Evolutionary conservation across 2,329 filamentous ascomycete species (phyloP).

Genomic region (Sporothrix euskadiensis): DNA sequence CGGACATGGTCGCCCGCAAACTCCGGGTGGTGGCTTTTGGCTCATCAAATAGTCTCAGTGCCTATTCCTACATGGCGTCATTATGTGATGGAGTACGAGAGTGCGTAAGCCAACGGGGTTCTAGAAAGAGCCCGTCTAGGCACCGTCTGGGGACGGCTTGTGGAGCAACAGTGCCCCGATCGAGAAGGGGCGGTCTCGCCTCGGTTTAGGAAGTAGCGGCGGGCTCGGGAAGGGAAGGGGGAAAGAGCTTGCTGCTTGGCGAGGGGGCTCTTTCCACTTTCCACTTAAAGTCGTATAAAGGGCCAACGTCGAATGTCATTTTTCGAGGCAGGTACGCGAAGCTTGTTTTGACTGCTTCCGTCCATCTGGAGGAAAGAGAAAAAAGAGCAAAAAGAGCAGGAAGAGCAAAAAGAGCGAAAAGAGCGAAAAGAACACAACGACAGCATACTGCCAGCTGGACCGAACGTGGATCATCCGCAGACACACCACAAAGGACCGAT

Average conservation of each 20-base stretch:
- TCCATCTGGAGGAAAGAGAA: neutral
- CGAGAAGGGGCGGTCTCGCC: neutral
- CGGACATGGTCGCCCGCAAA: conserved; percentile 16
- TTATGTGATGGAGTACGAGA: neutral
- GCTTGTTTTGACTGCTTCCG: neutral
- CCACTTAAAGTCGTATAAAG: neutral
- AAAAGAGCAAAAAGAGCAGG: neutral
- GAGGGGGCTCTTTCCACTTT: neutral
- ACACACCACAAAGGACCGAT: neutral
- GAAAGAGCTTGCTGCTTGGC: neutral
- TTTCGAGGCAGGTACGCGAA: neutral
- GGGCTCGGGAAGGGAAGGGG: neutral
- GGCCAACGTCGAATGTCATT: neutral
- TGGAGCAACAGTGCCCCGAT: neutral
- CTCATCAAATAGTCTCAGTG: neutral
- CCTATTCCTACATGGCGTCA: neutral
- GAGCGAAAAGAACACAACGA: neutral
- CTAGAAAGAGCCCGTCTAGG: neutral
- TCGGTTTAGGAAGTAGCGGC: neutral
- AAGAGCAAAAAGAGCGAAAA: neutral
- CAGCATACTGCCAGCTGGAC: neutral
- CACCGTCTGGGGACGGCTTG: neutral
- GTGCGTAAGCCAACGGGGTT: neutral
- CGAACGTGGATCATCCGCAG: neutral
- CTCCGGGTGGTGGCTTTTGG: conserved; percentile 8